These are phyloP conservation scores for Pseudomassariella vexata DNA, from an alignment of 2,329 filamentous ascomycete genomes.

Conservation along the genomic window DNA sequence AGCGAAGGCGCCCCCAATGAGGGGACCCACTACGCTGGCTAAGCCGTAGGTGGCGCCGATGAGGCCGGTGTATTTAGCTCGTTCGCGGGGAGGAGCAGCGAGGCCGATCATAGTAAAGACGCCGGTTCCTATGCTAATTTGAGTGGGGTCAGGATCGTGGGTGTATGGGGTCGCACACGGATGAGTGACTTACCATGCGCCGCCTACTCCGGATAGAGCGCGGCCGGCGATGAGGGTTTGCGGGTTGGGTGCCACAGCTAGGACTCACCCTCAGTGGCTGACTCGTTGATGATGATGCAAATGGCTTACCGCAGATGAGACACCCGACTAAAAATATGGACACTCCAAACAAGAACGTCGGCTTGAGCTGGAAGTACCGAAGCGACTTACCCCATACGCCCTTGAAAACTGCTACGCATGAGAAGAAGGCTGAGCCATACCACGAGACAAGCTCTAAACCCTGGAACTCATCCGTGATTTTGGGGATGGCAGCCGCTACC, in stretches of 20 bases:
- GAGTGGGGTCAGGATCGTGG: too few species aligned
- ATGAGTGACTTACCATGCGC: conserved; percentile 15
- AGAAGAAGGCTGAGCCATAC: conserved; percentile 36
- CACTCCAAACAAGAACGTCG: neutral
- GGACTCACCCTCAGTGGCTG: too few species aligned
- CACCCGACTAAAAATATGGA: conserved; percentile 16
- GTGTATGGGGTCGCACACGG: conserved; percentile 2
- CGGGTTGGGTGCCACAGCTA: conserved; percentile 26
- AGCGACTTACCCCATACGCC: conserved; percentile 42
- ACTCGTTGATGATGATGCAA: too few species aligned
- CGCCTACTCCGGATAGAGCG: conserved; percentile 31
- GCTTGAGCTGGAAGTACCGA: conserved; percentile 32
- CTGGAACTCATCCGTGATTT: conserved; percentile 30
- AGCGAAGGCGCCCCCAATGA: neutral
- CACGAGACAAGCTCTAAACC: conserved; percentile 29
- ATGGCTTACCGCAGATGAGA: neutral
- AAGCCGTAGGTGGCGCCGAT: too few species aligned
- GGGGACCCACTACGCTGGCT: too few species aligned
- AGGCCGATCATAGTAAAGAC: too few species aligned
- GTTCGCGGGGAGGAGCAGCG: too few species aligned
- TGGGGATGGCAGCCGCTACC: conserved; percentile 30
- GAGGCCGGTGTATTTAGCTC: too few species aligned
- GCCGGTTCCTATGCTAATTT: conserved; percentile 30
- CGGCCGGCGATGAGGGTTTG: conserved; percentile 32
- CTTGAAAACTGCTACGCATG: conserved; percentile 39